Conservation (phyloP, 2,329 filamentous ascomycete genomes). For the Alternaria tenuissima region DNA sequence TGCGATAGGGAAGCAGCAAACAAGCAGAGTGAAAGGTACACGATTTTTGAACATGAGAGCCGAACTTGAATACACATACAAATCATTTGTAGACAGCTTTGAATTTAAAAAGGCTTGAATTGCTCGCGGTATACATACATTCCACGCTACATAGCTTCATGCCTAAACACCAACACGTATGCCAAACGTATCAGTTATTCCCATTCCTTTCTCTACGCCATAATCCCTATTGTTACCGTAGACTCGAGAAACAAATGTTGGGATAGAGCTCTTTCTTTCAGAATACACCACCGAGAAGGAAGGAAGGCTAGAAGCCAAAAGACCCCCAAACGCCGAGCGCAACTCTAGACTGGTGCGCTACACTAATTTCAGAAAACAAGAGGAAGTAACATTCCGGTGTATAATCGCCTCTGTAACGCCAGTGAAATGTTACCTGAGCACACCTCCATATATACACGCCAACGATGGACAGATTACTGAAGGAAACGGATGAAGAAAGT, state of each 20-base stretch:
- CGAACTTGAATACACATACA: background rate
- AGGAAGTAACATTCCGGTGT: conserved; percentile 13
- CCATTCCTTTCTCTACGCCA: conserved; percentile 17
- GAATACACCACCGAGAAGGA: conserved; percentile 18
- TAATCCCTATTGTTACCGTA: conserved; percentile 21
- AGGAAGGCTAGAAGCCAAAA: conserved; percentile 21
- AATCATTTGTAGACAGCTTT: background rate
- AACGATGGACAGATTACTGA: conserved; percentile 28
- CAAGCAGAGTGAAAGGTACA: background rate
- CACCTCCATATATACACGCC: conserved; percentile 32
- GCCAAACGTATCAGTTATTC: conserved; percentile 6
- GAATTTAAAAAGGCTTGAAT: conserved; percentile 11
- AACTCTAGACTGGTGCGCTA: conserved; percentile 13
- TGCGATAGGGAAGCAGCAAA: background rate
- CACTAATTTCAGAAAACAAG: background rate
- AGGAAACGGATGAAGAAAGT: conserved; percentile 22
- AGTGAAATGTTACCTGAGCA: conserved; percentile 22
- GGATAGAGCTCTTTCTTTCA: conserved; percentile 24
- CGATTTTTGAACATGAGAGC: background rate
- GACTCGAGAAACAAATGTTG: conserved; percentile 21
- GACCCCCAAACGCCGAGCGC: conserved; percentile 21
- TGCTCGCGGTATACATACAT: conserved; percentile 12
- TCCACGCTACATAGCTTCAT: conserved; percentile 1
- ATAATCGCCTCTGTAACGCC: conserved; percentile 31
- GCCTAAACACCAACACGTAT: background rate